Conservation (phyloP, 2,329 filamentous ascomycete genomes). For the Leptographium galeiforme region DNA sequence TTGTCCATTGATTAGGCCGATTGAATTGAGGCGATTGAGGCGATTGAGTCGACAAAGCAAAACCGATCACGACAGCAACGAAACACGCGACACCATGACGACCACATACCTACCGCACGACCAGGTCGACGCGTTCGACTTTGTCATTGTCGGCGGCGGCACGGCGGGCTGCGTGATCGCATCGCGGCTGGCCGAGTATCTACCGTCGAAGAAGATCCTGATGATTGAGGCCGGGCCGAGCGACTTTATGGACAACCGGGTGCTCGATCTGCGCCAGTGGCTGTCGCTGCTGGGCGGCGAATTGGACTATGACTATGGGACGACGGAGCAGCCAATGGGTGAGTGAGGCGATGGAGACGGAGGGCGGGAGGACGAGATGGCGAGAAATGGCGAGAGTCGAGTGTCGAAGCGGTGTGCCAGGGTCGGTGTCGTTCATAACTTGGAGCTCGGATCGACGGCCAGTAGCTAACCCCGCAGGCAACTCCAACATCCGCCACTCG, state of each 20-base stretch:
- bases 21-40: no score
- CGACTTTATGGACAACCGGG: slow-evolving; percentile 77
- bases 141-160: slow-evolving; percentile 73
- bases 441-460: neutral
- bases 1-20: no score
- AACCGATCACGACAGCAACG: neutral
- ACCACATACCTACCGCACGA: slow-evolving; percentile 52
- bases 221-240: slow-evolving; percentile 81
- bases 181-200: slow-evolving; percentile 63
- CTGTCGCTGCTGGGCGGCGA: slow-evolving; percentile 71
- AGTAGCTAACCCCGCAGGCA: slow-evolving; percentile 30
- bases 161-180: slow-evolving; percentile 79
- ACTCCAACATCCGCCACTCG: slow-evolving; percentile 84
- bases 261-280: slow-evolving; percentile 80
- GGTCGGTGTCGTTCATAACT: no score
- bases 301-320: slow-evolving; percentile 83
- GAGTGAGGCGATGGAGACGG: neutral
- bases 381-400: neutral
- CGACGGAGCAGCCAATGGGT: slow-evolving; percentile 71
- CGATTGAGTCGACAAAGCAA: neutral
- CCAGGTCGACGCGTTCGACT: slow-evolving; percentile 61
- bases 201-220: slow-evolving; percentile 63
- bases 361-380: no score
- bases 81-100: slow-evolving; percentile 33
- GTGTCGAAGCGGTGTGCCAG: no score